Base-by-base conservation (phyloP, 768 basidiomycete genomes). In the Psilocybe azurescens region DNA sequence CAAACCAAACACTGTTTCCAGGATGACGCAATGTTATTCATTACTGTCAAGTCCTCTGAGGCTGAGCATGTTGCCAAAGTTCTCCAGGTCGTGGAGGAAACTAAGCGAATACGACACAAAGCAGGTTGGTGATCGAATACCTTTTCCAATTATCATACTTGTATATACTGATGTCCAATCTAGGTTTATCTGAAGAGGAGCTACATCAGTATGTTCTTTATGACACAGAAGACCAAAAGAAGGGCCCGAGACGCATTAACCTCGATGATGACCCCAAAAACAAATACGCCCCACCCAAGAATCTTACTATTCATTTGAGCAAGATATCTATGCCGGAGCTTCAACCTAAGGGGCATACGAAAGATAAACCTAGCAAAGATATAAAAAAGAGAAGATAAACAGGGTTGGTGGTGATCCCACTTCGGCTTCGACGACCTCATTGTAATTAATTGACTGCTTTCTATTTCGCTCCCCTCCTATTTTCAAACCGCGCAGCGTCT, bases 291-390 rank as follows among this genome's bases (percentile, higher is more conserved):
- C 91, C 93, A 1, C 93, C 91, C 0, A 81, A 79, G 36, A 87
- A 82, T 63, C 79, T 95, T 0, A 82, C 81, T 0, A 81, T 94
- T 1, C 92, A 94, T 72, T 74, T 95, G 16, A 92, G 91, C 80
- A 94, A 94, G 79, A 93, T 95, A 52, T 79, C 88, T 13, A 94
- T 95, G 86, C 93, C 92, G 0, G 93, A 95, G 70, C 82, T 95
- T 14, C 83, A 84, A 67, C 90, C 90, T 3, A 83, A 80, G 62
- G 69, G 78, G 5, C 67, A 68, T 14, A 67, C 58, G 3, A 63
- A 64, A 41, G 67, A 73, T n/a, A 72, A 75, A 56, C 41, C 69
- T 41, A 58, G 54, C 14, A 78, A 77, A 65, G 75, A 76, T 54
- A 60, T 68, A 14, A 78, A 76, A 66, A 78, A 75, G 74, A 79